Evolutionary conservation across 2,329 filamentous ascomycete species (phyloP).

Genomic region (Neonectria hederae): DNA sequence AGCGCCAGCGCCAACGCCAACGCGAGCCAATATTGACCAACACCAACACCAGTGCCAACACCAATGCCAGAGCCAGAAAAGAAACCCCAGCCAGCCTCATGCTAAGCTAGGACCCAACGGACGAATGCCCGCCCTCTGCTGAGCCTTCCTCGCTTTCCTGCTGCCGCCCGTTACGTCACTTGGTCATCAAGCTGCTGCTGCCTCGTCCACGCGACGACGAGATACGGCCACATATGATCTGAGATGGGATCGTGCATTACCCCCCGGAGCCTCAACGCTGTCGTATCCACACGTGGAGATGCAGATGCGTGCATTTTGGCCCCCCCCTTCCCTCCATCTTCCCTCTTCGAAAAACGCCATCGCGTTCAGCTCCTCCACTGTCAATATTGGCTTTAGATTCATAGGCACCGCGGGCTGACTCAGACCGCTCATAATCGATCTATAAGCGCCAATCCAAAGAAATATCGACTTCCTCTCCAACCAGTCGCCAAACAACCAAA

Average conservation of each 20-base stretch:
- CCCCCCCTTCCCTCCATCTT: background rate
- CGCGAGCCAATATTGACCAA: constrained; percentile 3
- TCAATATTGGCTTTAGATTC: constrained; percentile 22
- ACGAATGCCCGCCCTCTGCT: constrained; percentile 8
- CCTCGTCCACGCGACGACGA: background rate
- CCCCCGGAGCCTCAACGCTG: constrained; percentile 24
- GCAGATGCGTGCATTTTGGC: constrained; percentile 1
- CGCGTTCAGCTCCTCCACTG: constrained; percentile 21
- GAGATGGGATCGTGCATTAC: constrained; percentile 15
- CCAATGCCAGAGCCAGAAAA: background rate
- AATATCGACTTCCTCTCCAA: background rate
- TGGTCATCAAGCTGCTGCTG: background rate
- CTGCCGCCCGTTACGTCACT: constrained; percentile 20
- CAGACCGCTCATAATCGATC: constrained; percentile 16
- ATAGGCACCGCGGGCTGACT: constrained; percentile 21
- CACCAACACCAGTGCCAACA: background rate
- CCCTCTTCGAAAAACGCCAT: constrained; percentile 13
- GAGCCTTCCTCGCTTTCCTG: constrained; percentile 15
- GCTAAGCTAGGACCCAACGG: background rate
- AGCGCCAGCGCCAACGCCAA: constrained; percentile 8
- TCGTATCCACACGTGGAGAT: constrained; percentile 24
- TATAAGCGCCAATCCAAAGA: background rate
- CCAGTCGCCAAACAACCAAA: background rate
- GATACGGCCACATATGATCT: constrained; percentile 14
- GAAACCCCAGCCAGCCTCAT: constrained; percentile 19